A percentile compares a stretch with the other conserved stretches of the same genome.
phyloP scores from a whole-genome alignment of 495 filamentous ascomycete species.

The Schizothecium vesticola region DNA sequence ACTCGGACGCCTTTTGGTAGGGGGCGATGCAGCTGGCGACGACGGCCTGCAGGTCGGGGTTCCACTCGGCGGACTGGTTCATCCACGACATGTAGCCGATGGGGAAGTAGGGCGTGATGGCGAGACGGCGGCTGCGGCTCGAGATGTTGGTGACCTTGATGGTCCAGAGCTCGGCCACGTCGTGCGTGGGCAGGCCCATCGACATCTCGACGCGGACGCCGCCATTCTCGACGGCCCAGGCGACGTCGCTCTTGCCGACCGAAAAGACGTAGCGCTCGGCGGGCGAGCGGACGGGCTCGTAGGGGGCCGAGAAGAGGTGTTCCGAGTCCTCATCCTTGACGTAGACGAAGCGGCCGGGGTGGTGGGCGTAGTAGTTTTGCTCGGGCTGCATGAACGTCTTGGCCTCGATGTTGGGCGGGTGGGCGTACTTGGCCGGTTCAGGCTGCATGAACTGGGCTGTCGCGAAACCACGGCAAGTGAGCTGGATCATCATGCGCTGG shows the following conservation, averaged over 20 bases:
- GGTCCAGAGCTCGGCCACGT: conserved; percentile 53
- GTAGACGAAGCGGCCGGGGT: conserved; percentile 55
- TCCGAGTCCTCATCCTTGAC: conserved; percentile 51
- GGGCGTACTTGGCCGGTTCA: conserved; percentile 52
- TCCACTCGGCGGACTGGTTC: conserved; percentile 52
- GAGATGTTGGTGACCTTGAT: conserved; percentile 50
- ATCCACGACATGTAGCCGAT: conserved; percentile 59
- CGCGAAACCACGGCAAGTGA: conserved; percentile 52
- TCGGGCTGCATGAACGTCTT: conserved; percentile 58
- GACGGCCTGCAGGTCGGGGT: conserved; percentile 41
- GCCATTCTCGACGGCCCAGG: conserved; percentile 46
- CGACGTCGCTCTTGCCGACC: conserved; percentile 49
- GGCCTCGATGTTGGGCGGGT: conserved; percentile 51
- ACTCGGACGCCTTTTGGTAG: conserved; percentile 52
- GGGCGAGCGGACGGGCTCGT: conserved; percentile 48
- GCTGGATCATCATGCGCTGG: conserved; percentile 56
- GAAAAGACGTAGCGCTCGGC: conserved; percentile 50
- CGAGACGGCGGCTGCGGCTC: conserved; percentile 38
- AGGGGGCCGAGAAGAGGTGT: conserved; percentile 50
- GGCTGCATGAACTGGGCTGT: conserved; percentile 57
- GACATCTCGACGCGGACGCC: conserved; percentile 50
- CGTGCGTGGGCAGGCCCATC: conserved; percentile 46
- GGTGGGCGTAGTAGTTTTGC: conserved; percentile 54
- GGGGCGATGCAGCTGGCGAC: conserved; percentile 48
- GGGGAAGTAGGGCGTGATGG: conserved; percentile 52